Conservation (phyloP, 192 early-diverging fungal species). For the Anaeromyces robustus region DNA sequence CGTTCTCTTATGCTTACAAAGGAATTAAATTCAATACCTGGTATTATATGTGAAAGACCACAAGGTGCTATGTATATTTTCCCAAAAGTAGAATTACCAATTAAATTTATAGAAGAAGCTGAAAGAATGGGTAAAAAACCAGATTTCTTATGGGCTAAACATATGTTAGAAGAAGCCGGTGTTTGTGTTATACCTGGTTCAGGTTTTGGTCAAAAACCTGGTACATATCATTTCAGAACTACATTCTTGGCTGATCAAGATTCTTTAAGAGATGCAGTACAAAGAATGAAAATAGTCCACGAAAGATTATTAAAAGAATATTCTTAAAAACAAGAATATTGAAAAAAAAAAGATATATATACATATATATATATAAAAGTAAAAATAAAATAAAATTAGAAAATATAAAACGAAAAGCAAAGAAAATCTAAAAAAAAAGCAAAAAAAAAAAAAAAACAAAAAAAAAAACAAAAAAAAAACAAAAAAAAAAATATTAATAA, state of each 20-base stretch:
- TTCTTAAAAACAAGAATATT: background rate
- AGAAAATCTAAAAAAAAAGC: too few species aligned
- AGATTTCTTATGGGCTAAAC: conserved; percentile 80
- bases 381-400: too few species aligned
- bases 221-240: conserved; percentile 80
- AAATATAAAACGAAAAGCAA: too few species aligned
- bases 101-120: conserved; percentile 64
- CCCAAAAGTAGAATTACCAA: conserved; percentile 61
- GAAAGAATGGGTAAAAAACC: conserved; percentile 49
- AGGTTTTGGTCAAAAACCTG: conserved; percentile 79
- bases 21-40: conserved; percentile 68
- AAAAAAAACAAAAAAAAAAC: too few species aligned
- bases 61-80: conserved; percentile 95
- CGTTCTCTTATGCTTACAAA: conserved; percentile 53
- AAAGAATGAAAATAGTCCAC: background rate
- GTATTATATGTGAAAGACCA: conserved; percentile 69
- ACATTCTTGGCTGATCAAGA: background rate
- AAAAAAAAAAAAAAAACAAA: too few species aligned
- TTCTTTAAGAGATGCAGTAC: background rate
- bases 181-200: conserved; percentile 94
- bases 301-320: background rate
- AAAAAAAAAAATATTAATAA: too few species aligned
- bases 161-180: conserved; percentile 83
- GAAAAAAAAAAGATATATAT: too few species aligned
- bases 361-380: background rate